Percentiles rank a stretch among this genome's conserved stretches.
Evolutionary conservation across 768 basidiomycete genomes (phyloP).

Genomic region (Myochromella boudieri): DNA sequence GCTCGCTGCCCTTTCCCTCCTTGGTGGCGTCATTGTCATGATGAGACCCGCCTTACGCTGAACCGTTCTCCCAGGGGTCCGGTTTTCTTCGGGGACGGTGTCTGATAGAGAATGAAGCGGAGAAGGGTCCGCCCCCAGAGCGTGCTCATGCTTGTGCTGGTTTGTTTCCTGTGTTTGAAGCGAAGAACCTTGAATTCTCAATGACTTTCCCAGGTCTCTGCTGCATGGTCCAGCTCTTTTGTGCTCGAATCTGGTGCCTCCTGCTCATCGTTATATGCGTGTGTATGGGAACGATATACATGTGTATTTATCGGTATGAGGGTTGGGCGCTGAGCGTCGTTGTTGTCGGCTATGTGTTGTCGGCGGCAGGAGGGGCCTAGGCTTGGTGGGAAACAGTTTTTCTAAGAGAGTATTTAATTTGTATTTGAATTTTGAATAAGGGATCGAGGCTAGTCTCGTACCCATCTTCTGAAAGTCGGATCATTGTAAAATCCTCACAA

Average conservation of each 20-base stretch:
- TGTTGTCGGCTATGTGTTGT: too few relatives aligned
- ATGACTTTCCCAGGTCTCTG: conserved; percentile 40
- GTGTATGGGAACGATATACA: conserved; percentile 53
- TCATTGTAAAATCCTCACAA: too few relatives aligned
- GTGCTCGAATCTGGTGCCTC: conserved; percentile 33
- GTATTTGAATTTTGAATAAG: too few relatives aligned
- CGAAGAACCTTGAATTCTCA: conserved; percentile 56
- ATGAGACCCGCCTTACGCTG: neutral
- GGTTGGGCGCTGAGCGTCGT: too few relatives aligned
- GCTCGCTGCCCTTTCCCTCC: neutral
- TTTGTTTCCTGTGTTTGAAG: neutral
- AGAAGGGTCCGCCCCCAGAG: neutral
- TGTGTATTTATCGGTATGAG: conserved; percentile 15
- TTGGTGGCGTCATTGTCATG: neutral
- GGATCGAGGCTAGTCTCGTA: too few relatives aligned
- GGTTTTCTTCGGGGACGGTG: too few relatives aligned
- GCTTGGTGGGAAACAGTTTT: too few relatives aligned
- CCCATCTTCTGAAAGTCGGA: too few relatives aligned
- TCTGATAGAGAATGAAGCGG: neutral
- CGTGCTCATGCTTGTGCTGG: neutral
- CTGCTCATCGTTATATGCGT: conserved; percentile 18
- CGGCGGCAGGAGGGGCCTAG: too few relatives aligned
- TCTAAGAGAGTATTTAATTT: too few relatives aligned
- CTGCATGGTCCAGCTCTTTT: conserved; percentile 27
- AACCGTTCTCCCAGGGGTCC: neutral